Base-by-base conservation (phyloP, 1,139 yeast genomes). In the Lodderomyces theae region DNA sequence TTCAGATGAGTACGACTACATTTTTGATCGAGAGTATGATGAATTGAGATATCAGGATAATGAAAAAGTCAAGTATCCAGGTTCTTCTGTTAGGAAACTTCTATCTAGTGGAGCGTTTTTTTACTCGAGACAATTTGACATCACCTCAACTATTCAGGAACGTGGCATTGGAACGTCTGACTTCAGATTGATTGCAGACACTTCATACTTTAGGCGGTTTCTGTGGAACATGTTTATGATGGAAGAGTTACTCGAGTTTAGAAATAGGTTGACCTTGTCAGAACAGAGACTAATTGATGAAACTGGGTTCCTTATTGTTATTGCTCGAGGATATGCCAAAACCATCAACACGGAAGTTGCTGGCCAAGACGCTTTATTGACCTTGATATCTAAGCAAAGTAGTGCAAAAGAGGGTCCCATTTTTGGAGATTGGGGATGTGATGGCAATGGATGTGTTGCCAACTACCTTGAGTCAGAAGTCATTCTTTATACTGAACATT, bases 371-470 rank as follows among this genome's bases (percentile, higher is more conserved):
- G 74, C 75, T 0, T 58, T 81, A 15, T 56, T 84, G 37, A 82
- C 92, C 0, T 63, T 84, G 2, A 79, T 84, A 8, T 77, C 88
- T 1, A 82, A 82, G 54, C 85, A 83, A 42, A 77, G 83, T 2
- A 78, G 86, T 43, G 70, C 72, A 31, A 80, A 77, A 48, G 69
- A 67, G 31, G 84, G 84, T 1, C 77, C 80, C 2, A 61, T 82
- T 2, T 79, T 82, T 52, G 88, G 87, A 0, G 76, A 80, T 25
- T 77, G 78, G 63, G 88, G 90, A 15, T 71, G 83, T 46, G 88
- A 82, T 56, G 89, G 83, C 43, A 79, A 80, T 38, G 92, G 92
- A 0, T 69, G 74, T 30, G 85, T 80, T 5, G 72, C 89, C 1
- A 82, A 81, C 51, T 80, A 70, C 53, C 76, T 78, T 17, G 92